Percentiles rank a stretch among this genome's conserved stretches.
These are phyloP conservation scores for Talaromyces ruber DNA, from an alignment of 495 filamentous ascomycete species.

Conservation along the genomic window DNA sequence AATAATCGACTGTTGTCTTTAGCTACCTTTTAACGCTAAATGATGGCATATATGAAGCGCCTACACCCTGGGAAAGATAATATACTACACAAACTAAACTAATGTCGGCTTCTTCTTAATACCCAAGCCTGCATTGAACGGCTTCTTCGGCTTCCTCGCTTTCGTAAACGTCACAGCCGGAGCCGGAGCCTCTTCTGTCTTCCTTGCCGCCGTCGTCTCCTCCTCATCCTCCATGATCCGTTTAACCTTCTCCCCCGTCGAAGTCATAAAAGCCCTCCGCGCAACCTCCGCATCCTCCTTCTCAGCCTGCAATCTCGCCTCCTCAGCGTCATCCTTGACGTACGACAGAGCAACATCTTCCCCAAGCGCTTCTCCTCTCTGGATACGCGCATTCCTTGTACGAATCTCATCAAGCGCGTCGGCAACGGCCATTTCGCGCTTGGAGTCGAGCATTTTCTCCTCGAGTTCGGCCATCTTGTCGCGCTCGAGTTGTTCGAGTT, in stretches of 20 bases:
- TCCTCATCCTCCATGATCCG: constrained; percentile 39
- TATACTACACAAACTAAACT: constrained; percentile 19
- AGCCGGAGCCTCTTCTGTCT: constrained; percentile 26
- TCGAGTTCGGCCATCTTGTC: constrained; percentile 76
- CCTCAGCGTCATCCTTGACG: constrained; percentile 40
- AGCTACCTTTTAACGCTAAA: neutral
- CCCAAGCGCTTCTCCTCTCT: constrained; percentile 54
- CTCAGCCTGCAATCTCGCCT: constrained; percentile 55
- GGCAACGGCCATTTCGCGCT: constrained; percentile 92
- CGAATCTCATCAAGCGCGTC: constrained; percentile 95
- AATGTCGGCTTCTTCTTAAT: constrained; percentile 81
- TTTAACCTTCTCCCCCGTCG: constrained; percentile 44
- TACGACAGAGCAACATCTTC: constrained; percentile 37
- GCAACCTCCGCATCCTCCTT: constrained; percentile 83
- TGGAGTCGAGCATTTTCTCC: constrained; percentile 82
- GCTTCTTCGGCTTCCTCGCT: constrained; percentile 78
- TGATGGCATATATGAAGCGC: neutral
- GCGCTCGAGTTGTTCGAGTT: constrained; percentile 44
- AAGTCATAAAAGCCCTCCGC: constrained; percentile 64
- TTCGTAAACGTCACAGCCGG: constrained; percentile 68
- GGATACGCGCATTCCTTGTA: constrained; percentile 78
- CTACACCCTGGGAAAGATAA: neutral
- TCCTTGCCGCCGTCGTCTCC: constrained; percentile 15
- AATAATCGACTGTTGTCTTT: too few relatives aligned
- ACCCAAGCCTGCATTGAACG: constrained; percentile 58